phyloP scores from a whole-genome alignment of 768 basidiomycete genomes.

The Krasilnikovozyma curviuscula region DNA sequence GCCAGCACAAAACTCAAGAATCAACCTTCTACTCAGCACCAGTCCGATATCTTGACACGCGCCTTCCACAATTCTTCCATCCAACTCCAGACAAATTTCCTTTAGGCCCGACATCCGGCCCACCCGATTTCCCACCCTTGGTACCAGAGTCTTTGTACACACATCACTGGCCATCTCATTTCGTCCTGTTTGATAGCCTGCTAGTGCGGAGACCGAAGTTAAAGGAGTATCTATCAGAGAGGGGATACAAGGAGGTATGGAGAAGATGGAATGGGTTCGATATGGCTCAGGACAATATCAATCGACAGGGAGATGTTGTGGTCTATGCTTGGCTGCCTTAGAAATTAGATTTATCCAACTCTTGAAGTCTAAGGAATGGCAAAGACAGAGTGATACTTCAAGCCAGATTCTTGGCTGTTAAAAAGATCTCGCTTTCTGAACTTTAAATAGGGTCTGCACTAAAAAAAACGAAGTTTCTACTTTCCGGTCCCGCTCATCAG shows the following conservation, averaged over 20 bases:
- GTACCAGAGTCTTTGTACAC: constrained; percentile 29
- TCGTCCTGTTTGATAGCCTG: constrained; percentile 69
- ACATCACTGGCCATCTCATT: constrained; percentile 62
- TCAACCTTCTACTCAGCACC: constrained; percentile 56
- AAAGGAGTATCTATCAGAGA: constrained; percentile 30
- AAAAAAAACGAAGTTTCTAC: too few relatives aligned
- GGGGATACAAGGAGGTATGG: constrained; percentile 50
- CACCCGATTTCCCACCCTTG: constrained; percentile 1
- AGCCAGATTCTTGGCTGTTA: too few relatives aligned
- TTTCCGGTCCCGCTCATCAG: too few relatives aligned
- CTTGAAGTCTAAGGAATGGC: too few relatives aligned
- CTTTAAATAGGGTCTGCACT: too few relatives aligned
- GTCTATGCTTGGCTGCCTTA: too few relatives aligned
- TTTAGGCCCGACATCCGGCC: neutral
- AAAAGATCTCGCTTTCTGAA: too few relatives aligned
- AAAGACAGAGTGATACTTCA: too few relatives aligned
- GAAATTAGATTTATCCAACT: too few relatives aligned
- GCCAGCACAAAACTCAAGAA: constrained; percentile 32
- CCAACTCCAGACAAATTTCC: constrained; percentile 15
- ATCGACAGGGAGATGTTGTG: constrained; percentile 45
- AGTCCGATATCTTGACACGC: constrained; percentile 38
- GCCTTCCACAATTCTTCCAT: constrained; percentile 41
- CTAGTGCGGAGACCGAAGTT: constrained; percentile 22
- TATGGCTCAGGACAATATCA: constrained; percentile 46
- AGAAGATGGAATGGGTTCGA: constrained; percentile 40